Evolutionary conservation across 768 basidiomycete genomes (phyloP), one percentile per base, ranked within the genome.

Genomic region (Leccinum olivaceopallidum): DNA sequence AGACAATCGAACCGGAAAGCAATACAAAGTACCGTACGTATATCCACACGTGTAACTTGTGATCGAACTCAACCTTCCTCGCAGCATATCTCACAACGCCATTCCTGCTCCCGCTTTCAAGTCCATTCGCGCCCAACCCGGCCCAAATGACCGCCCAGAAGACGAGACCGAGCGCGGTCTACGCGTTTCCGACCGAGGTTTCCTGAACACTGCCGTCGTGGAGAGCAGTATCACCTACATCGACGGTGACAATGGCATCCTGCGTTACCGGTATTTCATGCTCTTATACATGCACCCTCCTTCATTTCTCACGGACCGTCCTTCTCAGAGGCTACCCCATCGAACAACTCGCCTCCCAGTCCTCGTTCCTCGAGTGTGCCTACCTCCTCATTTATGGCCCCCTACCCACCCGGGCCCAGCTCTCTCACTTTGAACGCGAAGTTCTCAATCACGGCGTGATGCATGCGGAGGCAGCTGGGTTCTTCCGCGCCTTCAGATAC

Each of bases 321-420:
- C 65, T 16, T 57, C 54, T 44, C 68, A 90, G 93, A 76, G 94
- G 94, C 22, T 95, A 94, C 71, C 94, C 94, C 16, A 95, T 96
- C 65, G 94, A 96, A 69, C 90, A 95, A 69, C 86, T 96, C 34
- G 93, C 94, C 0, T 77, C 85, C 30, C 82, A 86, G 58, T 93
- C 90, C 0, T 85, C 82, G 2, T 93, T 93, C 76, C 82, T 94
- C 51, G 94, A 96, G 73, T 82, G 63, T 76, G 85, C 92, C 7
- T 95, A 95, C 73, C 85, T 96, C 24, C 85, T 96, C 69, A 87
- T 96, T 37, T 96, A 95, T 64, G 94, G 94, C 13, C 80, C 85
- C 8, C 82, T 96, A 14, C 94, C 94, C 0, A 82, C 83, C 20
- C 76, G 74, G 49, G 55, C 65, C 1, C 90, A 95, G 67, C 85